These are phyloP conservation scores for grape (Vitis vinifera) DNA, from an alignment of 164 flowering plant genomes.

Conservation along the genomic window ASM3070453v1 NC_081806.1:3578001-3578500, in stretches of 20 bases:
- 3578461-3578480: not conserved
- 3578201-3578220: conserved; percentile 25
- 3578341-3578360: not conserved
- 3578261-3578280: not conserved
- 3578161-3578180: conserved; percentile 16
- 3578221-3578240: not conserved
- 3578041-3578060: not conserved
- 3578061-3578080: not conserved
- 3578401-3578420: not conserved
- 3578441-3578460: conserved; percentile 3
- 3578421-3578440: not conserved
- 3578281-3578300: not conserved
- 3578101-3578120: conserved; percentile 20
- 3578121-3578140: conserved; percentile 22
- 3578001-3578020: not conserved
- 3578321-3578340: too few species aligned
- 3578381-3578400: not conserved
- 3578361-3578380: not conserved
- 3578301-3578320: too few species aligned
- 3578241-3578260: not conserved
- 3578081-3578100: conserved; percentile 19
- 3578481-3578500: too few species aligned
- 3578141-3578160: conserved; percentile 27
- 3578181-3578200: conserved; percentile 11
- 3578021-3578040: not conserved